These are phyloP conservation scores for Neonothopanus nambi DNA, from an alignment of 1,284 basidiomycete genomes.

Conservation along the genomic window DNA sequence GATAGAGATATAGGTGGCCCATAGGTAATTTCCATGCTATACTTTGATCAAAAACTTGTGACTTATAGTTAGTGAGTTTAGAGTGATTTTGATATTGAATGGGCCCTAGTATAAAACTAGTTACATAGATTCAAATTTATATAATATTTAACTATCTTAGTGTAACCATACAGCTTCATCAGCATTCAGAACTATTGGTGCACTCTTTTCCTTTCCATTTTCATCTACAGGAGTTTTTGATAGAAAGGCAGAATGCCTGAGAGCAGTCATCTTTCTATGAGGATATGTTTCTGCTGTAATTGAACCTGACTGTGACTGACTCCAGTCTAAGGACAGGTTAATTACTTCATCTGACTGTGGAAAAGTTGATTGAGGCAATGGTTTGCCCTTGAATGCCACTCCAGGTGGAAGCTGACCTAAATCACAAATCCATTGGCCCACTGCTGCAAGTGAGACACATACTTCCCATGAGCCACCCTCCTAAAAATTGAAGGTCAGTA, in stretches of 20 bases:
- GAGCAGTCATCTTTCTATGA: constrained; percentile 38
- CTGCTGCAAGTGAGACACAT: constrained; percentile 56
- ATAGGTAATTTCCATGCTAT: too few relatives aligned
- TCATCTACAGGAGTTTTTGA: constrained; percentile 45
- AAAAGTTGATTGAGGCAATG: constrained; percentile 36
- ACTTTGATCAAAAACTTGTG: too few relatives aligned
- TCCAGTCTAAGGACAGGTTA: constrained; percentile 29
- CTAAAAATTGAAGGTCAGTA: constrained; percentile 29
- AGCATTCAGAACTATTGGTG: constrained; percentile 24
- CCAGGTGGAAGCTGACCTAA: constrained; percentile 47
- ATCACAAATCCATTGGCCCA: constrained; percentile 58
- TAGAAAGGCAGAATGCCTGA: constrained; percentile 50
- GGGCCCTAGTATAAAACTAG: too few relatives aligned
- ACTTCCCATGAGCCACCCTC: constrained; percentile 67
- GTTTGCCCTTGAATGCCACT: constrained; percentile 38
- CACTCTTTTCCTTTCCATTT: constrained; percentile 27
- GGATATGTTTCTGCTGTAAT: constrained; percentile 3
- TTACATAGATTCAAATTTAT: too few relatives aligned
- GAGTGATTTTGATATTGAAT: too few relatives aligned
- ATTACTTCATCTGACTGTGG: constrained; percentile 38
- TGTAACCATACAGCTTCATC: constrained; percentile 17
- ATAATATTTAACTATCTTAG: too few relatives aligned
- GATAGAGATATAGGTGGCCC: too few relatives aligned
- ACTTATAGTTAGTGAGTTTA: too few relatives aligned
- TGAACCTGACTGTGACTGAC: too few relatives aligned